Evolutionary conservation across 2,329 filamentous ascomycete species (phyloP), one percentile per base, ranked within the genome.

Genomic region (Akanthomyces lecanii): DNA sequence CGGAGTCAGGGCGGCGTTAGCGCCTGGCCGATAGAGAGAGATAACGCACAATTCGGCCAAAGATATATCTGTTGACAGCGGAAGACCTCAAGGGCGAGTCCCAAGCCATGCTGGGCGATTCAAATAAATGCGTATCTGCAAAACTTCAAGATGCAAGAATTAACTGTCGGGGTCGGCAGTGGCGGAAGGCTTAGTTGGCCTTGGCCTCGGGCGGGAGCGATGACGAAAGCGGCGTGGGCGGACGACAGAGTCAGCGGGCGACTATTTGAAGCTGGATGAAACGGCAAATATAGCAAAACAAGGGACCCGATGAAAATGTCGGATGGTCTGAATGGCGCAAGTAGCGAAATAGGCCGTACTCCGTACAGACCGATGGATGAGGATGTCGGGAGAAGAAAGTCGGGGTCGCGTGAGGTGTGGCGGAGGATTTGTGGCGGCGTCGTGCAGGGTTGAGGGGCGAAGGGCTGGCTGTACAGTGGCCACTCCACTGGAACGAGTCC

Each of bases 41-140:
- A 40, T n/a, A 60, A 85, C 89, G 72, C 81, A 92, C 90, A 72
- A 91, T 79, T 74, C 84, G 85, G 67, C 88, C 89, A 75, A 86
- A 90, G 67, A 92, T 86, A 75, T 86, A 92, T 75, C 88, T 87
- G 74, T 81, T 86, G 54, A 63, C 21, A 28, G 47, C 52, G 23
- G 60, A 53, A 23, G 42, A 50, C 44, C 30, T 52, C 23, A 62
- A 21, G 40, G 44, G 51, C 33, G 60, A 44, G 23, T 62, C 60
- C 60, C 60, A 62, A 55, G 60, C 51, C 60, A 62, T 62, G 33
- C 21, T 45, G 42, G 21, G 14, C 23, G 33, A 55, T 16, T 21
- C n/a, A 38, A 52, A 45, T 3, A 18, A 12, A n/a, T n/a, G 33
- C 3, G 51, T 30, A 23, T 28, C 23, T 54, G 51, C 16, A n/a